These are phyloP conservation scores for Suhomyces emberorum DNA, from an alignment of 805 yeast species.

Conservation along the genomic window DNA sequence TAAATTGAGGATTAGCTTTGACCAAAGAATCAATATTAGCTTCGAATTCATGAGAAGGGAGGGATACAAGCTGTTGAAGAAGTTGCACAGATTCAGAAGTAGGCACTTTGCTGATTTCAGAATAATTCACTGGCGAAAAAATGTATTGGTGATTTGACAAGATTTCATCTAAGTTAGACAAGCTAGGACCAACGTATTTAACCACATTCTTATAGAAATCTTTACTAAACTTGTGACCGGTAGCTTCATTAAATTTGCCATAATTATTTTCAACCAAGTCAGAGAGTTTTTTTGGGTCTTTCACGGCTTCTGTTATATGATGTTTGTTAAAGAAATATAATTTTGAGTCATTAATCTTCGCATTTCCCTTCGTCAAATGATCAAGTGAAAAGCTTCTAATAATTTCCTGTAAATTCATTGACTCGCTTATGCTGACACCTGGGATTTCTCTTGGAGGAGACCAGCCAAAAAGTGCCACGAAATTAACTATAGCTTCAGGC, in stretches of 20 bases:
- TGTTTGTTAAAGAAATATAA: conserved; percentile 73
- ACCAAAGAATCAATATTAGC: conserved; percentile 9
- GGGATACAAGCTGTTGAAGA: conserved; percentile 12
- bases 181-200: conserved; percentile 41
- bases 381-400: conserved; percentile 57
- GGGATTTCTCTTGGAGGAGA: conserved; percentile 61
- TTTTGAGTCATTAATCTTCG: conserved; percentile 81
- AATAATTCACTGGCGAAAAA: conserved; percentile 37
- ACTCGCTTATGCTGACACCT: conserved; percentile 50
- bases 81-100: conserved; percentile 13
- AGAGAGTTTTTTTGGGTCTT: conserved; percentile 31
- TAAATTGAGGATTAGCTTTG: conserved; percentile 3
- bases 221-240: conserved; percentile 13
- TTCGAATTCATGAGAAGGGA: conserved; percentile 11
- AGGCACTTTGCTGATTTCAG: conserved; percentile 14
- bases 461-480: conserved; percentile 93
- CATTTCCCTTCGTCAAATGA: conserved; percentile 87
- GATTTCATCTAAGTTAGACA: conserved; percentile 56
- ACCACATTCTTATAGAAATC: conserved; percentile 42
- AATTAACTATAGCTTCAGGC: conserved; percentile 86
- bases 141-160: conserved; percentile 45
- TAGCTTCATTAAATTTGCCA: conserved; percentile 15
- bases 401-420: conserved; percentile 50
- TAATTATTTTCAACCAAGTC: conserved; percentile 33
- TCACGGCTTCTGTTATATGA: conserved; percentile 49